Base-by-base conservation (phyloP, 192 early-diverging fungal genomes). In the Umbelopsis isabellina region DNA sequence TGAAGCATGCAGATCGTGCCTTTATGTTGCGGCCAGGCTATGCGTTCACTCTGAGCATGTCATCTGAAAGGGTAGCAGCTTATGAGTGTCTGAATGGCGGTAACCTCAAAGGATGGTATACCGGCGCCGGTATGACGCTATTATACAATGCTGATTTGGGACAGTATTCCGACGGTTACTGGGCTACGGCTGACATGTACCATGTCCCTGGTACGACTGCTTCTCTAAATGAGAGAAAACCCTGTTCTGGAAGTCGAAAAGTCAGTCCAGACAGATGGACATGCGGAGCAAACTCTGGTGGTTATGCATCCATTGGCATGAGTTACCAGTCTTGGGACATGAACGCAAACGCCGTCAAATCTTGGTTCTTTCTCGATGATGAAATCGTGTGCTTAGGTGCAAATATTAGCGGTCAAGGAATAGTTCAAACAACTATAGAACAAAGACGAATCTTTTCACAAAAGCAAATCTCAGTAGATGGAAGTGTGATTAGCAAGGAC, bases 61-160 rank as follows among this genome's bases (percentile, higher is more conserved):
- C 27, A 12, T 61, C 55, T 27, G 30, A 61, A 3, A 25, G 25
- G 7, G 12, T 61, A n/a, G 21, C 55, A 16, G 18, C 55, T 3
- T 61, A 61, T 25, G 55, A 61, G 27, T 61, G 55, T 30, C 27
- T 61, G 4, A 61, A 61, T 33, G 23, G 25, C 11, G 55, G 55
- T 33, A 61, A 61, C n/a, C 55, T 61, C 16, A 61, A 61, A 35
- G 55, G 55, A 13, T 61, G 55, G 55, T 61, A 61, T 30, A 61
- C 55, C 2, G 55, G 55, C 8, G 9, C 55, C 6, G 55, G 55
- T 6, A 61, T 61, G 55, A 61, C 55, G 6, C 25, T 61, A 30
- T 18, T 61, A 8, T 61, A 61, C 33, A 61, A 61, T n/a, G 30
- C 27, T 35, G 55, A 61, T n/a, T 16, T 61, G 9, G 55, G 55